Percentiles rank a stretch among this genome's conserved stretches.
phyloP scores from a whole-genome alignment of 768 basidiomycete species.

The Leccinellum albellum region DNA sequence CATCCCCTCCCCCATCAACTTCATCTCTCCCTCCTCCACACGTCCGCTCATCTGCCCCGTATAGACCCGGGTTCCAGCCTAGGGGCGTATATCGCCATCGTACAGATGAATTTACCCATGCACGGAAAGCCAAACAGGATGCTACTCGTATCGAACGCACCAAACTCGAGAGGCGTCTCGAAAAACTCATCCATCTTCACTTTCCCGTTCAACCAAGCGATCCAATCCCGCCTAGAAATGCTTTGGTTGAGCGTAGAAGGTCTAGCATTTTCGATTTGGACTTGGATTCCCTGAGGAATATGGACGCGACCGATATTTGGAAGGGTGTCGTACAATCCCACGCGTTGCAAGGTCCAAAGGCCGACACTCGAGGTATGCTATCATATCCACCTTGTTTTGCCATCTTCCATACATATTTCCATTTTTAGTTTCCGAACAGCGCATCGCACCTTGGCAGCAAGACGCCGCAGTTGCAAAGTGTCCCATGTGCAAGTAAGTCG shows the following conservation, averaged over 20 bases:
- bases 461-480: constrained; percentile 76
- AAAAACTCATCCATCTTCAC: constrained; percentile 79
- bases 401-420: constrained; percentile 1
- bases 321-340: constrained; percentile 52
- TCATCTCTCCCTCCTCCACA: constrained; percentile 19
- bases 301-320: constrained; percentile 70
- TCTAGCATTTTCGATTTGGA: constrained; percentile 78
- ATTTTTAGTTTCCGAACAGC: constrained; percentile 71
- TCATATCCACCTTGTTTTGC: background rate
- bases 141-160: constrained; percentile 71
- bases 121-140: constrained; percentile 37
- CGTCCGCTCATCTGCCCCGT: constrained; percentile 49
- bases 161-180: constrained; percentile 79
- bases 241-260: constrained; percentile 34
- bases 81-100: constrained; percentile 74
- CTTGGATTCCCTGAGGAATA: constrained; percentile 48
- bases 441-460: constrained; percentile 93
- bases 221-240: constrained; percentile 7
- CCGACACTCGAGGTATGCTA: constrained; percentile 62
- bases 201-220: constrained; percentile 40
- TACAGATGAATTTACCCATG: constrained; percentile 72
- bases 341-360: constrained; percentile 45
- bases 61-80: constrained; percentile 92
- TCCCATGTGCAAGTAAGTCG: constrained; percentile 74
- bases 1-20: constrained; percentile 20